Evolutionary conservation across 2,329 filamentous ascomycete genomes (phyloP), one percentile per base, ranked within the genome.

Genomic region (Trichoderma simmonsii): DNA sequence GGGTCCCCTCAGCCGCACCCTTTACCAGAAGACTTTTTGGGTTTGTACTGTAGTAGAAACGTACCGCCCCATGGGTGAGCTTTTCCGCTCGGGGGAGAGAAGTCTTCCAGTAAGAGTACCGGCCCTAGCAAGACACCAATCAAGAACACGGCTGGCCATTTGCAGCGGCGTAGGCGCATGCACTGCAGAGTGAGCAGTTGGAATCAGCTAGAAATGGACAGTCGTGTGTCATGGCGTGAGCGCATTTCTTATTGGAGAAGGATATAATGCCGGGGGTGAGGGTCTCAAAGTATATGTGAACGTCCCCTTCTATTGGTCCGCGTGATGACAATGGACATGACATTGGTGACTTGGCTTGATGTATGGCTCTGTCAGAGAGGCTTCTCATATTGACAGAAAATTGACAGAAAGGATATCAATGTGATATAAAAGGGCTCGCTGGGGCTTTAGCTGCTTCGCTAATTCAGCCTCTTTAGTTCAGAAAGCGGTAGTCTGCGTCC

Each of bases 201-300:
- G 77, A 79, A 71, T 79, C 78, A 9, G 77, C 75, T 15, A 79
- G 73, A 56, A 74, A 77, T 4, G 77, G 76, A 65, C 78, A 79
- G 15, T 74, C 51, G 57, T 79, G 78, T 12, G 76, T 77, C 21
- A 71, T 48, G 12, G 73, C 68, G 59, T 79, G 78, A 18, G 77
- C 77, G 65, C 78, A 79, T 59, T 69, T 75, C 66, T 78, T 79
- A 75, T 79, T 79, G 8, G 78, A 76, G 14, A 75, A 61, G 14
- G 70, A 73, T 51, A 70, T 34, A 32, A 76, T 73, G 51, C 67
- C 73, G n/a, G 64, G 73, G 21, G 72, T 32, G 28, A 71, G n/a
- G 6, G 21, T 48, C 26, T 54, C 66, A 54, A 36, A 71, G 67
- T 28, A 26, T 64, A 32, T 15, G 30, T 62, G 32, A 62, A 32